These are phyloP conservation scores for Vigna reflexopilosa DNA, from an alignment of 306 rosid species.

Conservation along the genomic window DNA sequence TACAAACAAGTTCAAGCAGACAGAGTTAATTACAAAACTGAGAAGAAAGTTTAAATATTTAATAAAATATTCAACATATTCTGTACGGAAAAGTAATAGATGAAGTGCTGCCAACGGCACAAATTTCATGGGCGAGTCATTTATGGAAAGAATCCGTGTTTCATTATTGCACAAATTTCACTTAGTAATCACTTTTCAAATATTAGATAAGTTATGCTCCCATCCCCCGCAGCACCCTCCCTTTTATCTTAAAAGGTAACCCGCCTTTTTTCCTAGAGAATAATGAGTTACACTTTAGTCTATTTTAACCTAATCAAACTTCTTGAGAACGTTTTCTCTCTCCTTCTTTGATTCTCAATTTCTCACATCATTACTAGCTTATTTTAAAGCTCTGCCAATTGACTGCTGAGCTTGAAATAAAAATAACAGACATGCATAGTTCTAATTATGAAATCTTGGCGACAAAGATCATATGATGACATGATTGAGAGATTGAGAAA, in stretches of 20 bases:
- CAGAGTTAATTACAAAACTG: background rate
- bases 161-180: conserved; percentile 2
- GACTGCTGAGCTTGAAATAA: background rate
- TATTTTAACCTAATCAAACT: background rate
- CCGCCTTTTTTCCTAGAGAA: background rate
- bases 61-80: conserved; percentile 19
- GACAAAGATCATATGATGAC: background rate
- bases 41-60: background rate
- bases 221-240: background rate
- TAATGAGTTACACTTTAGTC: background rate
- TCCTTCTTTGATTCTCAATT: background rate
- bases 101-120: background rate
- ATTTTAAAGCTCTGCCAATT: background rate
- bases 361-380: background rate
- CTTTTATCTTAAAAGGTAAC: background rate
- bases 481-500: conserved; percentile 14
- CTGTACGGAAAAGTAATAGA: background rate
- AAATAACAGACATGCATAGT: conserved; percentile 11
- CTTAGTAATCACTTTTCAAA: background rate
- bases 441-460: background rate
- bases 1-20: conserved; percentile 5
- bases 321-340: background rate
- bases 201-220: background rate
- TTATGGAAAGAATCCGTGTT: background rate
- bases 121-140: background rate